A percentile compares a stretch with the other conserved stretches of the same genome.
Conservation (phyloP, 1,284 basidiomycete species). For the Thecaphora frezii region DNA sequence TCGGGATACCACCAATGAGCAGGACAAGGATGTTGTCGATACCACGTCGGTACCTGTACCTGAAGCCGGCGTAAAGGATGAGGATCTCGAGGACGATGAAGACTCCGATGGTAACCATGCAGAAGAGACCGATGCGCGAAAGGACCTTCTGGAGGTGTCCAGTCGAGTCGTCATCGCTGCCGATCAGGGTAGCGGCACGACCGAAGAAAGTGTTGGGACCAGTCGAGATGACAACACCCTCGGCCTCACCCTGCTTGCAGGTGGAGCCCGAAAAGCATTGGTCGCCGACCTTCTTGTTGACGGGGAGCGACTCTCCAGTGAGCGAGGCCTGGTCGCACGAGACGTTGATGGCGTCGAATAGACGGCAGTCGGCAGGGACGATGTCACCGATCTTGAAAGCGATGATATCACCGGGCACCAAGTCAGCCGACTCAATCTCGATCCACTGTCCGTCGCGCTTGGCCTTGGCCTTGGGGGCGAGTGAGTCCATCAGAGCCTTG, state of each 20-base stretch:
- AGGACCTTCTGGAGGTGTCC: conserved; percentile 78
- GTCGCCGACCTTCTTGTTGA: conserved; percentile 71
- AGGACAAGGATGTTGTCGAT: conserved; percentile 92
- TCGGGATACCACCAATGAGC: conserved; percentile 96
- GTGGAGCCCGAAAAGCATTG: conserved; percentile 75
- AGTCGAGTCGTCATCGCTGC: conserved; percentile 81
- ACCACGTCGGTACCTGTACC: conserved; percentile 75
- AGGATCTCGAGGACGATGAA: conserved; percentile 90
- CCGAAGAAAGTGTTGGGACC: conserved; percentile 91
- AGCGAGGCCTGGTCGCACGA: conserved; percentile 89
- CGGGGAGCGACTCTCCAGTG: conserved; percentile 91
- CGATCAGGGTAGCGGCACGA: conserved; percentile 85
- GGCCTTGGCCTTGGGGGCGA: conserved; percentile 87
- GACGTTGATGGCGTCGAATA: conserved; percentile 73
- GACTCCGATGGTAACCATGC: conserved; percentile 81
- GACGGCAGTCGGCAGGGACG: conserved; percentile 80
- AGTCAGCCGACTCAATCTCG: conserved; percentile 70
- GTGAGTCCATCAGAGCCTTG: conserved; percentile 98
- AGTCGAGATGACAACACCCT: conserved; percentile 86
- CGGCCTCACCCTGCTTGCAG: conserved; percentile 72
- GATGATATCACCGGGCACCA: conserved; percentile 93
- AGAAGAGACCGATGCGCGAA: conserved; percentile 86
- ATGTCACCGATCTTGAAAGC: conserved; percentile 85
- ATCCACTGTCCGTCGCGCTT: conserved; percentile 65
- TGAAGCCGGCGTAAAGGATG: conserved; percentile 82